These are phyloP conservation scores for carrot (Daucus carota) DNA, from an alignment of 129 eudicot genomes.

Conservation along the genomic window DH1_v3.0 NC_030387.2:36003501-36004000, in stretches of 20 bases:
- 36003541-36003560: constrained; percentile 28
- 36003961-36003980: constrained; percentile 42
- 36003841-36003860: constrained; percentile 84
- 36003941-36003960: constrained; percentile 73
- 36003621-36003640: constrained; percentile 82
- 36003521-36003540: constrained; percentile 17
- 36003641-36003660: constrained; percentile 88
- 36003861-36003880: constrained; percentile 71
- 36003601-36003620: constrained; percentile 99
- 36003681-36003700: constrained; percentile 72
- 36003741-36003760: constrained; percentile 36
- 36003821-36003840: constrained; percentile 38
- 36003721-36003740: constrained; percentile 30
- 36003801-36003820: constrained; percentile 80
- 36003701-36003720: constrained; percentile 36
- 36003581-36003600: constrained; percentile 87
- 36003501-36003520: constrained; percentile 2
- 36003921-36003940: constrained; percentile 72
- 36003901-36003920: constrained; percentile 81
- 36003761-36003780: constrained; percentile 95
- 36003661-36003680: constrained; percentile 87
- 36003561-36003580: constrained; percentile 59
- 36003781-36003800: constrained; percentile 63
- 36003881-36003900: constrained; percentile 81
- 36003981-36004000: constrained; percentile 49